Conservation (phyloP, 1,284 basidiomycete genomes). For the Microbotryomycetes sp. region DNA sequence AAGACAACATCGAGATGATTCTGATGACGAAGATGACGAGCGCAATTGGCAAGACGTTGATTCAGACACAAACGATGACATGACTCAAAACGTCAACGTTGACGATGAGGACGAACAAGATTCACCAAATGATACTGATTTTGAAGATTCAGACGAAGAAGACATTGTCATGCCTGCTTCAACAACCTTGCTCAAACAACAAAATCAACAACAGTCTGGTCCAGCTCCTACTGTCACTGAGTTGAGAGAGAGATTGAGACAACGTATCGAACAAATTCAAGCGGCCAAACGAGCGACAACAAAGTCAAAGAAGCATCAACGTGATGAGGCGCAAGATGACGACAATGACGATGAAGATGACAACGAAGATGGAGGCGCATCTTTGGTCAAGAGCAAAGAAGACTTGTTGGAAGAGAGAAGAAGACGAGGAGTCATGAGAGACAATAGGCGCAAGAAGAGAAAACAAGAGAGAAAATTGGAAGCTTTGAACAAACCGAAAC, state of each 20-base stretch:
- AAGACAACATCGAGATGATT: conserved; percentile 46
- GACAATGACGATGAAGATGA: conserved; percentile 42
- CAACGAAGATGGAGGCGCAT: conserved; percentile 45
- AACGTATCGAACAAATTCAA: conserved; percentile 62
- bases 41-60: conserved; percentile 40
- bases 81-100: conserved; percentile 33
- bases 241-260: conserved; percentile 71
- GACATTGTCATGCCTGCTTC: conserved; percentile 30
- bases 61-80: conserved; percentile 42
- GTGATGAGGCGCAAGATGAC: conserved; percentile 2
- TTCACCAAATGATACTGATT: conserved; percentile 35
- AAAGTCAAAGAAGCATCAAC: conserved; percentile 5
- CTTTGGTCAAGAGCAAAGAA: conserved; percentile 53
- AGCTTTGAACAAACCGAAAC: conserved; percentile 52
- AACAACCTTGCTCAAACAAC: conserved; percentile 13
- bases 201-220: conserved; percentile 57
- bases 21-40: conserved; percentile 29
- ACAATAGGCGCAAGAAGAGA: conserved; percentile 72
- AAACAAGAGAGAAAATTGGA: conserved; percentile 71
- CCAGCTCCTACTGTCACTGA: conserved; percentile 49
- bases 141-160: conserved; percentile 41
- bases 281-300: conserved; percentile 31
- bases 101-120: conserved; percentile 42
- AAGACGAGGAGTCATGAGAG: conserved; percentile 68
- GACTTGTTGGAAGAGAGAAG: conserved; percentile 73